phyloP scores from a whole-genome alignment of 306 rosid genomes.

The Chamaecrista fasciculata region DNA sequence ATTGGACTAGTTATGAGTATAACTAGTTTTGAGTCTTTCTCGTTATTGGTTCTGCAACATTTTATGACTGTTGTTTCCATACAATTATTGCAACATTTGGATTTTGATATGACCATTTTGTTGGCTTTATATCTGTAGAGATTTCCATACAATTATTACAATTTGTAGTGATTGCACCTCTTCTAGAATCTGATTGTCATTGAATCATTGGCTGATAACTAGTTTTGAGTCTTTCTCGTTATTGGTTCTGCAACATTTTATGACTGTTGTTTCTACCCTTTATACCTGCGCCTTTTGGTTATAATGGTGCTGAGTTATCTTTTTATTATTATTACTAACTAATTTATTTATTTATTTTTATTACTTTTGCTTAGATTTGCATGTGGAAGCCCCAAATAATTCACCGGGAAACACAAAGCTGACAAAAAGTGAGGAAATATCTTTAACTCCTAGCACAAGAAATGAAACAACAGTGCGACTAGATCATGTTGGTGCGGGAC shows the following conservation, averaged over 20 bases:
- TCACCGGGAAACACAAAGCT: conserved; percentile 19
- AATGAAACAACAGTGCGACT: conserved; percentile 14
- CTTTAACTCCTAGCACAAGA: not conserved
- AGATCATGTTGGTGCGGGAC: conserved; percentile 2
- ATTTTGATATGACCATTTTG: conserved; percentile 7
- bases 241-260: not conserved
- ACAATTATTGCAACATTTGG: no score
- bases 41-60: not conserved
- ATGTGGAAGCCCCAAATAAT: conserved; percentile 11
- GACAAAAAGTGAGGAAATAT: conserved; percentile 23
- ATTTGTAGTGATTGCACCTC: conserved; percentile 11
- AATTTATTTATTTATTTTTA: no score
- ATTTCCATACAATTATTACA: conserved; percentile 1
- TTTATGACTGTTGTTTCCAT: not conserved
- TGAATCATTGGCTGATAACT: not conserved
- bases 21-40: not conserved
- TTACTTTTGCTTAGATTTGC: conserved; percentile 23
- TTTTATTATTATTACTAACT: no score
- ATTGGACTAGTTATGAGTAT: not conserved
- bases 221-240: not conserved
- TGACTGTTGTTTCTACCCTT: not conserved
- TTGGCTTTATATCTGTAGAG: conserved; percentile 7
- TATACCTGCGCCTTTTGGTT: not conserved
- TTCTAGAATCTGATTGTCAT: not conserved
- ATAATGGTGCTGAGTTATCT: not conserved